Percentiles rank a stretch among this genome's conserved stretches.
Evolutionary conservation across 805 yeast genomes (phyloP).

Genomic region (Suhomyces pyralidae): DNA sequence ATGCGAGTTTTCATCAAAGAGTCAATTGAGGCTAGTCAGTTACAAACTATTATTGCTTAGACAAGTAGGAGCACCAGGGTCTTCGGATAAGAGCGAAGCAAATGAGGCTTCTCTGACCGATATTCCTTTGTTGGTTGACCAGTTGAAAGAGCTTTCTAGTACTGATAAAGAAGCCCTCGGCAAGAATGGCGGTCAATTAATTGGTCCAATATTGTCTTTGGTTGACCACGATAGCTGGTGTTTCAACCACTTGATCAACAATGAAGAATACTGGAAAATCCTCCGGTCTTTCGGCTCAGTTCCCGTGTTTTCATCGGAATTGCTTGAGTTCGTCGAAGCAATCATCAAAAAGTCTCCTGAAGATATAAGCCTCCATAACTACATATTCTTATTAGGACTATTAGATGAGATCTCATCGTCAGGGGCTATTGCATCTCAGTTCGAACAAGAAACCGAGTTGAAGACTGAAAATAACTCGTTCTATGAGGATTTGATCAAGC

Average conservation of each 20-base stretch:
- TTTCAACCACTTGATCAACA: slow-evolving; percentile 29
- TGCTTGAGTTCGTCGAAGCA: slow-evolving; percentile 48
- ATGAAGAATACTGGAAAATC: slow-evolving; percentile 52
- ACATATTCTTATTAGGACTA: slow-evolving; percentile 64
- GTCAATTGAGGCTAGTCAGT: slow-evolving; percentile 44
- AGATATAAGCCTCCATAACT: slow-evolving; percentile 48
- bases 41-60: slow-evolving; percentile 51
- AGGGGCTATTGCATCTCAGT: slow-evolving; percentile 75
- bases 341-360: slow-evolving; percentile 32
- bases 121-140: not conserved
- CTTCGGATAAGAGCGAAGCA: not conserved
- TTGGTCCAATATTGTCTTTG: slow-evolving; percentile 50
- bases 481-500: slow-evolving; percentile 37
- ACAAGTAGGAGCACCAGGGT: slow-evolving; percentile 10
- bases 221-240: slow-evolving; percentile 46
- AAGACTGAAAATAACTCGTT: slow-evolving; percentile 30
- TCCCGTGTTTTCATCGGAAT: slow-evolving; percentile 37
- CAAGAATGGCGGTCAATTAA: slow-evolving; percentile 44
- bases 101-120: not conserved
- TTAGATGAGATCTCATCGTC: slow-evolving; percentile 77
- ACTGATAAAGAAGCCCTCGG: slow-evolving; percentile 43
- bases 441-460: slow-evolving; percentile 63
- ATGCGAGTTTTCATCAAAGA: slow-evolving; percentile 26
- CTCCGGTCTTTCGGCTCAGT: slow-evolving; percentile 48
- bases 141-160: slow-evolving; percentile 15